Evolutionary conservation across 306 rosid genomes (phyloP), one percentile per base, ranked within the genome.

Genomic region (Cicer cuneatum): DNA sequence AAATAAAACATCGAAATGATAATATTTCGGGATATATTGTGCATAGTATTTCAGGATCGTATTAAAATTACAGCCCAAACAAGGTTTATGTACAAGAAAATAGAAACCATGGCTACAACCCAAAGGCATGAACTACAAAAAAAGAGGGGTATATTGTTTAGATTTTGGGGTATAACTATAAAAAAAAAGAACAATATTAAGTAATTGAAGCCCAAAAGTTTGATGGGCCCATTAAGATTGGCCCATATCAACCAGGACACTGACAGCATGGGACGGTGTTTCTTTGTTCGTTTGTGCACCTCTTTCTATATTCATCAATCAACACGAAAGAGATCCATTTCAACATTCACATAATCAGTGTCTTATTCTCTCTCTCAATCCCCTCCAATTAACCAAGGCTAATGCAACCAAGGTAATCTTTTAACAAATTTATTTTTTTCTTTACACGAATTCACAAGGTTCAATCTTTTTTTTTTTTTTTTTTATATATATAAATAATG

Each of bases 321-420:
- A 12, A 9, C 15, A 24, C 60, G 5, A 19, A 54, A 43, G 52
- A 46, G 15, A 46, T 46, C 52, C 60, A 54, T 46, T 12, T n/a
- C 14, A 12, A 47, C 7, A 5, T 47, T 47, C 8, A 47, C 16
- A 12, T 47, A 29, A 29, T 47, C 51, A 45, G n/a, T 45, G 14
- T 5, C n/a, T 6, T 13, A 8, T n/a, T 51, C 43, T 72, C 14
- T 53, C 46, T 33, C 18, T 51, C 40, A 52, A 68, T 57, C 14
- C 63, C 13, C 48, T 48, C 71, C 46, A 19, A 29, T 48, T 76
- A 39, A 19, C 56, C 33, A 39, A 68, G 33, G 35, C 57, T 47
- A 75, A 70, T 75, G 85, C 76, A 45, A 74, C 71, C 24, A 65
- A 67, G 73, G 76, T 74, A 61, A 65, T 14, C 7, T 58, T 39